phyloP scores from a whole-genome alignment of 768 basidiomycete genomes.

The Mycena alexandri region DNA sequence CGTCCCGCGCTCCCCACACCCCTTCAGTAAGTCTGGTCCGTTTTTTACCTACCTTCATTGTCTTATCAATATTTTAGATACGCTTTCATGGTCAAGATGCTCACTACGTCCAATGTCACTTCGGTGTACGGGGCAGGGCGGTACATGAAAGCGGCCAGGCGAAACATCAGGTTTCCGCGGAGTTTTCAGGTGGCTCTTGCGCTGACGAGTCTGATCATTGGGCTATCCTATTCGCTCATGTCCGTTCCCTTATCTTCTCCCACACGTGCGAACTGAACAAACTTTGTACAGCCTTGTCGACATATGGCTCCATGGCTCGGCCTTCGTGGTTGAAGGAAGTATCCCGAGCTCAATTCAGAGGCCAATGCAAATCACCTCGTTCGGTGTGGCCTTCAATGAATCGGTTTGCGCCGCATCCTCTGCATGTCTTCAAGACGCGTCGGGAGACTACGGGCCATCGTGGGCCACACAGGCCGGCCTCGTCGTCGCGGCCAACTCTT shows the following conservation, averaged over 20 bases:
- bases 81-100: slow-evolving; percentile 33
- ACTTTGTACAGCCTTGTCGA: slow-evolving; percentile 31
- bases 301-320: slow-evolving; percentile 34
- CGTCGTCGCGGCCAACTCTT: slow-evolving; percentile 21
- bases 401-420: slow-evolving; percentile 18
- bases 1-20: slow-evolving; percentile 31
- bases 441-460: slow-evolving; percentile 2
- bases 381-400: slow-evolving; percentile 26
- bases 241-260: slow-evolving; percentile 2
- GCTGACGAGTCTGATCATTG: slow-evolving; percentile 29
- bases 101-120: slow-evolving; percentile 21
- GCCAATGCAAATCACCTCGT: not conserved
- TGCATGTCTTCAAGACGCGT: slow-evolving; percentile 23
- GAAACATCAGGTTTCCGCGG: slow-evolving; percentile 24
- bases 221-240: slow-evolving; percentile 32
- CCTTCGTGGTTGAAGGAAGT: slow-evolving; percentile 24
- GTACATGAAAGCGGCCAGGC: slow-evolving; percentile 5
- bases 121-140: slow-evolving; percentile 25
- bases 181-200: slow-evolving; percentile 31
- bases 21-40: slow-evolving; percentile 25
- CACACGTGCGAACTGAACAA: not conserved
- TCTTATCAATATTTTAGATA: slow-evolving; percentile 19
- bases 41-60: no score
- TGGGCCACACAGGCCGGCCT: slow-evolving; percentile 23
- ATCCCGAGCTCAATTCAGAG: not conserved